These are phyloP conservation scores for Fusarium sp. DNA, from an alignment of 2,329 filamentous ascomycete species.

Conservation along the genomic window DNA sequence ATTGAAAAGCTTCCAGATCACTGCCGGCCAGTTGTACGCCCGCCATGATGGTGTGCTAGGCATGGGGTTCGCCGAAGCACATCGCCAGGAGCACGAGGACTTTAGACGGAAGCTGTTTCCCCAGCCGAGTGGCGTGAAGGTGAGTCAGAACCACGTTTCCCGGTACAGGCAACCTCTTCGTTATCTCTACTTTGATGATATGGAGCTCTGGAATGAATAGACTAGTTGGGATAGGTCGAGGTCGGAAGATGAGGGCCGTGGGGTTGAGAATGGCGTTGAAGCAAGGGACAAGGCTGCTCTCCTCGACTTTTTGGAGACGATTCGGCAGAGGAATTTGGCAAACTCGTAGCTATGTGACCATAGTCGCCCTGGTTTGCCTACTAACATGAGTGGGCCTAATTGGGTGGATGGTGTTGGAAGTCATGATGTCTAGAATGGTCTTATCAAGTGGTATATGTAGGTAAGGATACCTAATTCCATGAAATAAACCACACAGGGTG, in stretches of 20 bases:
- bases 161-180: not conserved
- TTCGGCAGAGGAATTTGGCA: not conserved
- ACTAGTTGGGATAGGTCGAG: not conserved
- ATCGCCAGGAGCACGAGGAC: not conserved
- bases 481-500: not conserved
- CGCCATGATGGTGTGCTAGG: not conserved
- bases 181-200: not conserved
- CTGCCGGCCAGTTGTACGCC: not conserved
- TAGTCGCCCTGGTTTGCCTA: not conserved
- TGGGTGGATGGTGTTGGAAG: not conserved
- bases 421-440: not conserved
- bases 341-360: not conserved
- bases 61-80: not conserved
- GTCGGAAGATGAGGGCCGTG: not conserved
- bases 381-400: not conserved
- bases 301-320: not conserved
- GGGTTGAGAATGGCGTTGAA: not conserved
- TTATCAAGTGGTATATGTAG: not conserved
- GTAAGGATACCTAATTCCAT: not conserved
- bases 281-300: not conserved
- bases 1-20: not conserved
- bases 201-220: not conserved
- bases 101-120: not conserved
- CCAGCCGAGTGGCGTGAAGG: not conserved
- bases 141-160: not conserved